Evolutionary conservation across 805 yeast species (phyloP).

Genomic region (Huiozyma naganishii): DNA sequence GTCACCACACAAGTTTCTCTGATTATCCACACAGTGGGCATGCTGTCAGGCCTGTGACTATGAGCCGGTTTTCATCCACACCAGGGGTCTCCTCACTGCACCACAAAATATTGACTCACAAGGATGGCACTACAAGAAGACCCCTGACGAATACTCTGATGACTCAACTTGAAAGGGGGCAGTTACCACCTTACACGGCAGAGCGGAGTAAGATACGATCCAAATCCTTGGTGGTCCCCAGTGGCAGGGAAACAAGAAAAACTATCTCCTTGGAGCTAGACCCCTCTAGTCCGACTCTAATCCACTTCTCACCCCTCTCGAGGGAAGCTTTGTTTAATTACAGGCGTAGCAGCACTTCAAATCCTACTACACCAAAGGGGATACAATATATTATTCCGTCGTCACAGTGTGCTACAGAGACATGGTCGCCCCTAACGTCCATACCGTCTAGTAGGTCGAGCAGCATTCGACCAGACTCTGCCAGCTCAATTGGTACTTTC

Average conservation of each 20-base stretch:
- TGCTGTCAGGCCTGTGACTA: no score
- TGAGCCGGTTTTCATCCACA: no score
- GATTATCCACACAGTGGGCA: no score
- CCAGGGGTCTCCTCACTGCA: no score
- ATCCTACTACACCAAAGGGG: background rate
- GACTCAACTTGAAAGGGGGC: no score
- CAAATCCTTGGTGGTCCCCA: background rate
- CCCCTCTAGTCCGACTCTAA: background rate
- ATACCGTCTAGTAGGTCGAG: background rate
- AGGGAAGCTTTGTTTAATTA: background rate
- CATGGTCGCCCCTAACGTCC: background rate
- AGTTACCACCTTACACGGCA: no score
- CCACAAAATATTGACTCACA: no score
- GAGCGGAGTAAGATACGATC: no score
- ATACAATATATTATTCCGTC: background rate
- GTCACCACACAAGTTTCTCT: no score
- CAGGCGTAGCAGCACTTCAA: background rate
- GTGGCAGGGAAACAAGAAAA: background rate
- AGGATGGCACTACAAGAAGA: no score
- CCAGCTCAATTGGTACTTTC: constrained; percentile 2
- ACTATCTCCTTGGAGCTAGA: background rate
- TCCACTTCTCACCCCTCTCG: background rate
- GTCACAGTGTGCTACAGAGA: background rate
- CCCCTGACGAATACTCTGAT: no score
- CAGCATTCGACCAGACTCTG: background rate